Evolutionary conservation across 2,329 filamentous ascomycete genomes (phyloP).

Genomic region (Zopfia rhizophila): DNA sequence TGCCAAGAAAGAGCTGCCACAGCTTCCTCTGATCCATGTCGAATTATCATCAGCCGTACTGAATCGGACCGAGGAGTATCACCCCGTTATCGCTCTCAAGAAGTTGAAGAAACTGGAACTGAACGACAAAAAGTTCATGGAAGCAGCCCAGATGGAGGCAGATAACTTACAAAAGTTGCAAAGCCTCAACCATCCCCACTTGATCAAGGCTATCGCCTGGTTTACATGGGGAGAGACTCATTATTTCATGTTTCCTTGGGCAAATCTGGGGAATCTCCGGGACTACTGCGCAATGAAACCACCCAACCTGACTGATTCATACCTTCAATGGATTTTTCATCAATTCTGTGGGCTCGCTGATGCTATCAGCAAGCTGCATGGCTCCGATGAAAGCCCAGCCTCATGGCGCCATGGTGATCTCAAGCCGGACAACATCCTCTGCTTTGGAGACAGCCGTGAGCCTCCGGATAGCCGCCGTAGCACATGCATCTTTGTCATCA

Average conservation of each 20-base stretch:
- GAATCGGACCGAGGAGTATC: too few relatives aligned
- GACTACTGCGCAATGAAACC: conserved; percentile 23
- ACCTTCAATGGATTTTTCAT: conserved; percentile 9
- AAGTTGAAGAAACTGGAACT: too few relatives aligned
- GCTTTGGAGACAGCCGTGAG: conserved; percentile 20
- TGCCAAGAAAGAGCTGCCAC: not conserved
- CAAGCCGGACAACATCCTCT: conserved; percentile 53
- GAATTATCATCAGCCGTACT: too few relatives aligned
- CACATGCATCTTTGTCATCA: conserved; percentile 24
- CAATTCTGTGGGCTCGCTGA: conserved; percentile 24
- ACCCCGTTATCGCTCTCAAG: conserved; percentile 11
- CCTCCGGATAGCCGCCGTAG: too few relatives aligned
- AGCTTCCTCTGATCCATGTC: conserved; percentile 1
- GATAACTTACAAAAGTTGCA: not conserved
- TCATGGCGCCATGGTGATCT: conserved; percentile 44
- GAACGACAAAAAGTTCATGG: not conserved
- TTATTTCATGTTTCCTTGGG: conserved; percentile 36
- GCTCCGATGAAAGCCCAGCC: too few relatives aligned
- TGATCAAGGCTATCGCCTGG: not conserved
- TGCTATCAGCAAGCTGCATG: conserved; percentile 21
- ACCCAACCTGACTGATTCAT: conserved; percentile 12
- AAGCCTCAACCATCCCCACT: not conserved
- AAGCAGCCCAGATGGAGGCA: not conserved
- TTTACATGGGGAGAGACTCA: not conserved
- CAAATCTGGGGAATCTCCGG: conserved; percentile 30